A percentile compares a stretch with the other conserved stretches of the same genome.
These are phyloP conservation scores for Penicillium glabrum DNA, from an alignment of 2,329 filamentous ascomycete genomes.

Conservation along the genomic window DNA sequence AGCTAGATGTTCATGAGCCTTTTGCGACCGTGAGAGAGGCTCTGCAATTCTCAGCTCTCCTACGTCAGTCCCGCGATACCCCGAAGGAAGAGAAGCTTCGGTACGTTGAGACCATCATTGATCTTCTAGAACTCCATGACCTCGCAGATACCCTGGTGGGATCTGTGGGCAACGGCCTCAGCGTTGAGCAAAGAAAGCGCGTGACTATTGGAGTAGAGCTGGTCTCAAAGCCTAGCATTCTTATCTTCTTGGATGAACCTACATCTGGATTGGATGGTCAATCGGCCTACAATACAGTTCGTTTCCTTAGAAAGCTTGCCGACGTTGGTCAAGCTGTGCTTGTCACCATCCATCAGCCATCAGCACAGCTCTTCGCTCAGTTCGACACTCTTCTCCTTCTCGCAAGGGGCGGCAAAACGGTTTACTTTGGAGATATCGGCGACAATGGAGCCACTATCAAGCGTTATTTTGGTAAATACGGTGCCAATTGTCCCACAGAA, in stretches of 20 bases:
- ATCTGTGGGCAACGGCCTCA: conserved; percentile 46
- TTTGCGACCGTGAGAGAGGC: conserved; percentile 67
- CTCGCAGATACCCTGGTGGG: conserved; percentile 65
- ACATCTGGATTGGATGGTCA: conserved; percentile 69
- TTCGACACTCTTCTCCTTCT: conserved; percentile 70
- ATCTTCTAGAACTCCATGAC: conserved; percentile 62
- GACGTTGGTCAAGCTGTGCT: conserved; percentile 66
- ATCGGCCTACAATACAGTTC: conserved; percentile 64
- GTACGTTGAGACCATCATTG: conserved; percentile 65
- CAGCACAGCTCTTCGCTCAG: conserved; percentile 64
- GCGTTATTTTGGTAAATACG: conserved; percentile 65
- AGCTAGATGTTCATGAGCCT: conserved; percentile 67
- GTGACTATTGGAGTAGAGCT: conserved; percentile 72
- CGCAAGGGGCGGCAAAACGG: conserved; percentile 66
- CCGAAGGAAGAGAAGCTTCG: conserved; percentile 60
- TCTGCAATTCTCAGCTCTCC: conserved; percentile 65
- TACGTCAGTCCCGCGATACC: conserved; percentile 56
- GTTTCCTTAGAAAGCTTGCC: conserved; percentile 65
- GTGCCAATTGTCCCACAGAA: conserved; percentile 61
- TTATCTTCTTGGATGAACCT: conserved; percentile 70
- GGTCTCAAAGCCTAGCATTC: conserved; percentile 64
- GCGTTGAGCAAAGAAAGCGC: conserved; percentile 66
- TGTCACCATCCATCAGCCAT: conserved; percentile 71
- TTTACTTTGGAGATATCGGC: conserved; percentile 69
- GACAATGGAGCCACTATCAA: conserved; percentile 63